phyloP scores from a whole-genome alignment of 306 rosid species.

The Cicer chorassanicum region DNA sequence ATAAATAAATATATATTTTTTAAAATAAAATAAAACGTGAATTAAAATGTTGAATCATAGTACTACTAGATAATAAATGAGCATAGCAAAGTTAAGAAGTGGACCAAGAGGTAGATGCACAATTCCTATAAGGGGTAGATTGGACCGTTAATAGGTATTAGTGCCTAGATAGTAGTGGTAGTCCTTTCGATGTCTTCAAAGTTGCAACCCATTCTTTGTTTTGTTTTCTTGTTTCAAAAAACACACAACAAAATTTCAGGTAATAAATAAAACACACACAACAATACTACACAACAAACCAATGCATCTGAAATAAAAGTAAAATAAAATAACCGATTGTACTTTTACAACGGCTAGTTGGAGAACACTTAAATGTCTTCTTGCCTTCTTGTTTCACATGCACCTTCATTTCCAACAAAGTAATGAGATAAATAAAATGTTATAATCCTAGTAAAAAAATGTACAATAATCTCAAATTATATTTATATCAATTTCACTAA shows the following conservation, averaged over 20 bases:
- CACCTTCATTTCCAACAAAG: conserved; percentile 20
- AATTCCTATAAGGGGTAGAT: conserved; percentile 14
- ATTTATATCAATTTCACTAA: too few relatives aligned
- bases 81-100: conserved; percentile 22
- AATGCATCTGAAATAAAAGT: conserved; percentile 29
- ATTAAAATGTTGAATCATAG: too few relatives aligned
- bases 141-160: conserved; percentile 42
- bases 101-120: conserved; percentile 31
- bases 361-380: conserved; percentile 19
- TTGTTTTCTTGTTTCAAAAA: conserved; percentile 26
- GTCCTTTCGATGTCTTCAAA: conserved; percentile 43
- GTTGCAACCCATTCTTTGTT: conserved; percentile 20
- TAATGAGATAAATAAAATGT: background rate
- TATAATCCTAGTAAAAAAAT: background rate
- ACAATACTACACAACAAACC: conserved; percentile 42
- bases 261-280: conserved; percentile 8
- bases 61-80: background rate
- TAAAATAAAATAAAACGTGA: too few relatives aligned
- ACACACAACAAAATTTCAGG: conserved; percentile 24
- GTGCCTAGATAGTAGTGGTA: conserved; percentile 1
- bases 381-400: conserved; percentile 43
- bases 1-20: too few relatives aligned
- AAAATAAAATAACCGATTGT: background rate
- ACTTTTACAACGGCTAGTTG: conserved; percentile 59
- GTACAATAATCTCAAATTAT: too few relatives aligned